A percentile compares a stretch with the other conserved stretches of the same genome.
Conservation (phyloP, 1,284 basidiomycete genomes). For the Ustilago vetiveriae region DNA sequence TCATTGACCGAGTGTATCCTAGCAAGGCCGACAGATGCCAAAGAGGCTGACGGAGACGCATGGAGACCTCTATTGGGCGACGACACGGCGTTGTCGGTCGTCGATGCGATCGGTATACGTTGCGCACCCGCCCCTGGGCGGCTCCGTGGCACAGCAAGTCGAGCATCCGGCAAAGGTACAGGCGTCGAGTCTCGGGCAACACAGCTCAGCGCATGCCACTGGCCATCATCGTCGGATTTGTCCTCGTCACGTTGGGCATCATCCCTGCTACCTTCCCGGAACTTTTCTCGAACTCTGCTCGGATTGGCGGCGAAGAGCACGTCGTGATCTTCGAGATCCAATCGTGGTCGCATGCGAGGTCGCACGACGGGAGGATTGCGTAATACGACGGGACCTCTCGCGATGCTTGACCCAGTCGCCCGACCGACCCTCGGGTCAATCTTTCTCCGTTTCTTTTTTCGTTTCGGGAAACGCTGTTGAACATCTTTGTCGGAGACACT, state of each 20-base stretch:
- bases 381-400: conserved; percentile 1
- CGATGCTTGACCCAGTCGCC: background rate
- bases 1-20: conserved; percentile 1
- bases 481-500: conserved; percentile 6
- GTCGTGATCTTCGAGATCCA: conserved; percentile 46
- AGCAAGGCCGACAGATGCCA: conserved; percentile 3
- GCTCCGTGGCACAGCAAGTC: conserved; percentile 16
- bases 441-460: conserved; percentile 34
- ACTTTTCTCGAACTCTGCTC: background rate
- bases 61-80: conserved; percentile 1
- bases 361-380: conserved; percentile 43
- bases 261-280: background rate
- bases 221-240: conserved; percentile 16
- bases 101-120: background rate
- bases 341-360: conserved; percentile 21
- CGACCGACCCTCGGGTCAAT: conserved; percentile 28
- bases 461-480: conserved; percentile 4
- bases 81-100: background rate
- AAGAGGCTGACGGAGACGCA: conserved; percentile 11
- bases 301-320: conserved; percentile 40
- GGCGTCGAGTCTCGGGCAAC: conserved; percentile 10
- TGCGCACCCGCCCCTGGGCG: background rate
- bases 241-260: background rate
- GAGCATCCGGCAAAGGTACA: conserved; percentile 7
- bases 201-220: conserved; percentile 18